A percentile compares a stretch with the other conserved stretches of the same genome.
Conservation (phyloP, 2,329 filamentous ascomycete species). For the Fusarium austroafricanum region DNA sequence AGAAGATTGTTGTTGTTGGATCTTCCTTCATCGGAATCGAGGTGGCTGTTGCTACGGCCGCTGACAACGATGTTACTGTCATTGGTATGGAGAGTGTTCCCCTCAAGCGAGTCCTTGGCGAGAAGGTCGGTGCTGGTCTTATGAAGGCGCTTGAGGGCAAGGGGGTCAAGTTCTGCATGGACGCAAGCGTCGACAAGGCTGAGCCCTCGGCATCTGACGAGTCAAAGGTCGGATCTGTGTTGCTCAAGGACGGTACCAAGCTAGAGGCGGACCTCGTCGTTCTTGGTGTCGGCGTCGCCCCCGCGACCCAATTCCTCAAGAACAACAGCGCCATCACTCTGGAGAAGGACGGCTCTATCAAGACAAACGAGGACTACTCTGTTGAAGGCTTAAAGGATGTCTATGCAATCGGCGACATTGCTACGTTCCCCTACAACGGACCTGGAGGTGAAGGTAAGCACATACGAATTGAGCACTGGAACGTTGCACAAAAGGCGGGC, state of each 20-base stretch:
- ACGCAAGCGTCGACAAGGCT: conserved; percentile 84
- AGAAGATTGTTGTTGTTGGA: conserved; percentile 93
- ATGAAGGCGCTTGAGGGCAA: conserved; percentile 83
- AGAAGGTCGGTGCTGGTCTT: conserved; percentile 82
- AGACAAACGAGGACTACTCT: conserved; percentile 82
- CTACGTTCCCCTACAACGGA: conserved; percentile 92
- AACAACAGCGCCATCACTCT: conserved; percentile 77
- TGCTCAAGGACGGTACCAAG: conserved; percentile 85
- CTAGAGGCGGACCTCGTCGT: conserved; percentile 91
- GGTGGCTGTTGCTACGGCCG: conserved; percentile 83
- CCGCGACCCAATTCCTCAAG: conserved; percentile 84
- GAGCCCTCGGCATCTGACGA: conserved; percentile 74
- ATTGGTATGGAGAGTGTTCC: conserved; percentile 90
- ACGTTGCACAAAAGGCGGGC: conserved; percentile 94
- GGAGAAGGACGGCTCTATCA: conserved; percentile 86
- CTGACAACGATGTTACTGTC: conserved; percentile 85
- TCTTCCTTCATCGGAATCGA: conserved; percentile 99
- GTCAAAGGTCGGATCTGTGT: conserved; percentile 80
- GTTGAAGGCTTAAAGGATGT: conserved; percentile 83
- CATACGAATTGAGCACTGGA: conserved; percentile 96
- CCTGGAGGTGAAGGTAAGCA: conserved; percentile 80
- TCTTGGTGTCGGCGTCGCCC: conserved; percentile 88
- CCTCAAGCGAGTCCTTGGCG: conserved; percentile 86
- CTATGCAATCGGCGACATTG: conserved; percentile 95
- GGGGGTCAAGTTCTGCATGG: conserved; percentile 89